A percentile compares a stretch with the other conserved stretches of the same genome.
Conservation (phyloP, 1,139 yeast species). For the Geotrichum siamense region DNA sequence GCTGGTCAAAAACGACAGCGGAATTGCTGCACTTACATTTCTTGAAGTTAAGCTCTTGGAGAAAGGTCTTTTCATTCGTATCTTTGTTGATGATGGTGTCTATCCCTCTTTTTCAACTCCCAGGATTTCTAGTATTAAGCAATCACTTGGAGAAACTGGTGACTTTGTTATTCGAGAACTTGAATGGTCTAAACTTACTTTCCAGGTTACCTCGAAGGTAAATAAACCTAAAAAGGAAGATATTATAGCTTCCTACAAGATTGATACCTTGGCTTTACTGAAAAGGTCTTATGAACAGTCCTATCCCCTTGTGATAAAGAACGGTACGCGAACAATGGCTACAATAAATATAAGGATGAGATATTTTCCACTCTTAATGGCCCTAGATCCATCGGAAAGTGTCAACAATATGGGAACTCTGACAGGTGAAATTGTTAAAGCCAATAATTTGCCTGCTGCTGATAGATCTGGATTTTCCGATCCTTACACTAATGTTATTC, state of each 20-base stretch:
- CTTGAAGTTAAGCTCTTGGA: slow-evolving; percentile 47
- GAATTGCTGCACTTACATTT: slow-evolving; percentile 66
- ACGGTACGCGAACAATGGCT: slow-evolving; percentile 46
- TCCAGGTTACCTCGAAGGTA: slow-evolving; percentile 51
- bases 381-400: slow-evolving; percentile 70
- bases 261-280: slow-evolving; percentile 64
- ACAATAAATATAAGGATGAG: slow-evolving; percentile 54
- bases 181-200: slow-evolving; percentile 58
- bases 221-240: slow-evolving; percentile 48
- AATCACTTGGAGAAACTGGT: slow-evolving; percentile 45
- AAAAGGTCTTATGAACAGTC: slow-evolving; percentile 59
- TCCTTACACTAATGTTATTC: slow-evolving; percentile 62
- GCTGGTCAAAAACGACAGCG: slow-evolving; percentile 55
- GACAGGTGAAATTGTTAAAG: slow-evolving; percentile 51
- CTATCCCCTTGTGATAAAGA: slow-evolving; percentile 43
- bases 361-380: slow-evolving; percentile 66
- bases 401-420: slow-evolving; percentile 69
- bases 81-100: slow-evolving; percentile 68
- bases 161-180: slow-evolving; percentile 71
- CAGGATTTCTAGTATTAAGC: slow-evolving; percentile 31
- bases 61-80: slow-evolving; percentile 56
- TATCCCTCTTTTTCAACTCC: slow-evolving; percentile 54
- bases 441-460: slow-evolving; percentile 58
- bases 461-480: slow-evolving; percentile 85
- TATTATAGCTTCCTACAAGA: slow-evolving; percentile 53